Evolutionary conservation across 164 flowering plant genomes (phyloP).

Genomic region (Vitis vinifera): DNA sequence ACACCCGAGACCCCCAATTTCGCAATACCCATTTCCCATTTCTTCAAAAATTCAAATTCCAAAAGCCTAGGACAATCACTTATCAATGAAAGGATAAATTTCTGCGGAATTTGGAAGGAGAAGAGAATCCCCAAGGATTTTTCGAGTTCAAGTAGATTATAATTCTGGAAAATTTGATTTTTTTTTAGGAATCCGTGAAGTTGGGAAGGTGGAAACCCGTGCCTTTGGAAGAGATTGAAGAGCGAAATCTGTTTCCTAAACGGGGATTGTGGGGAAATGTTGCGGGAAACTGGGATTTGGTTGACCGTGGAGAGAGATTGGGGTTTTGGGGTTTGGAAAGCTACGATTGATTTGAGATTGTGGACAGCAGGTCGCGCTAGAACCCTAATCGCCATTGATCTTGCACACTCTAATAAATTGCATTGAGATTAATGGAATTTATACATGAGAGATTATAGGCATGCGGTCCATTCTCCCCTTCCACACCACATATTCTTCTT

Average conservation of each 20-base stretch:
- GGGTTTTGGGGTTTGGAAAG: not conserved
- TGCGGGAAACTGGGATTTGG: conserved; percentile 1
- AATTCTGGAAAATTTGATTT: conserved; percentile 41
- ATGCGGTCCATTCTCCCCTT: too few species aligned
- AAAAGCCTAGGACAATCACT: conserved; percentile 57
- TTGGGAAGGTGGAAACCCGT: conserved; percentile 54
- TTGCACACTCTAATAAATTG: too few species aligned
- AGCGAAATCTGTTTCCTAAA: conserved; percentile 36
- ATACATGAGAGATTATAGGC: too few species aligned
- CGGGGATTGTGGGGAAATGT: conserved; percentile 20
- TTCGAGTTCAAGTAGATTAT: conserved; percentile 37
- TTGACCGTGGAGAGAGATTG: conserved; percentile 14
- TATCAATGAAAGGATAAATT: conserved; percentile 44
- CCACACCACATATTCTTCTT: too few species aligned
- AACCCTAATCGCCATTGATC: conserved; percentile 6
- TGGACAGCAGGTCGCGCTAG: not conserved
- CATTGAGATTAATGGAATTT: too few species aligned
- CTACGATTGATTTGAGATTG: not conserved
- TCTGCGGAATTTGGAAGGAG: conserved; percentile 47
- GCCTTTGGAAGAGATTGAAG: conserved; percentile 53
- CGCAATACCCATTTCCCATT: conserved; percentile 49
- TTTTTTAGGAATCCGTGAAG: conserved; percentile 41
- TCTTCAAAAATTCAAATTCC: conserved; percentile 48
- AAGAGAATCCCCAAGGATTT: conserved; percentile 45
- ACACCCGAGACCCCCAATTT: conserved; percentile 23